phyloP scores from a whole-genome alignment of 768 basidiomycete species.

The Suillus americanus region DNA sequence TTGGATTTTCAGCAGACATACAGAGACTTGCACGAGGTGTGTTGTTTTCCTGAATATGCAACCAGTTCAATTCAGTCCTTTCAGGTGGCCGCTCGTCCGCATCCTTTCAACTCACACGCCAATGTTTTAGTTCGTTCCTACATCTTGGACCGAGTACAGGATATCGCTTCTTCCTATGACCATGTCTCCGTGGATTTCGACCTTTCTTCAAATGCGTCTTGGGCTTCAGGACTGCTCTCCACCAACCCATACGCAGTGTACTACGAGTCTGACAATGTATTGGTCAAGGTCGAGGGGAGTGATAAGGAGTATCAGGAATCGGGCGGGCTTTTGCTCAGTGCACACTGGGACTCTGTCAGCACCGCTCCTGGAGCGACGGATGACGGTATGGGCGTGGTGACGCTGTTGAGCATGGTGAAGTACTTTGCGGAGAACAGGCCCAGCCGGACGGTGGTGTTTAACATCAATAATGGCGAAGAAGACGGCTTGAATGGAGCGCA shows the following conservation, averaged over 20 bases:
- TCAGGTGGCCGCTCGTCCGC: conserved; percentile 67
- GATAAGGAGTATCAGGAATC: conserved; percentile 31
- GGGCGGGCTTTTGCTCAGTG: conserved; percentile 68
- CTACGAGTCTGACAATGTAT: conserved; percentile 67
- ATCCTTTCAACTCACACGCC: conserved; percentile 75
- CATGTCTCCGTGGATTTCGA: conserved; percentile 57
- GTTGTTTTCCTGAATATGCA: conserved; percentile 11
- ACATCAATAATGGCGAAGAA: conserved; percentile 87
- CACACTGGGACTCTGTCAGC: conserved; percentile 82
- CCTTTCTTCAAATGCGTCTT: conserved; percentile 48
- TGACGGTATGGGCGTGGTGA: conserved; percentile 71
- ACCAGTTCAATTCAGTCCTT: background rate
- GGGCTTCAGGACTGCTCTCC: conserved; percentile 28
- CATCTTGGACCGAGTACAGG: conserved; percentile 52
- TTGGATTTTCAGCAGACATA: conserved; percentile 55
- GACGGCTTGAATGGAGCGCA: conserved; percentile 74
- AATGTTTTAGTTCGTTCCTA: conserved; percentile 68
- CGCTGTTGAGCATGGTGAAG: conserved; percentile 63
- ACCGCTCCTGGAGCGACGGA: conserved; percentile 76
- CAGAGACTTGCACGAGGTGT: conserved; percentile 55
- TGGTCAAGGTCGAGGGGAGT: conserved; percentile 62
- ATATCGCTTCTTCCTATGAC: conserved; percentile 41
- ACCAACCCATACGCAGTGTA: conserved; percentile 37
- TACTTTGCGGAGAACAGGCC: conserved; percentile 51
- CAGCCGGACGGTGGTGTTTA: conserved; percentile 69